Evolutionary conservation across 164 flowering plant genomes (phyloP).

Genomic region (Dillenia turbinata): DNA sequence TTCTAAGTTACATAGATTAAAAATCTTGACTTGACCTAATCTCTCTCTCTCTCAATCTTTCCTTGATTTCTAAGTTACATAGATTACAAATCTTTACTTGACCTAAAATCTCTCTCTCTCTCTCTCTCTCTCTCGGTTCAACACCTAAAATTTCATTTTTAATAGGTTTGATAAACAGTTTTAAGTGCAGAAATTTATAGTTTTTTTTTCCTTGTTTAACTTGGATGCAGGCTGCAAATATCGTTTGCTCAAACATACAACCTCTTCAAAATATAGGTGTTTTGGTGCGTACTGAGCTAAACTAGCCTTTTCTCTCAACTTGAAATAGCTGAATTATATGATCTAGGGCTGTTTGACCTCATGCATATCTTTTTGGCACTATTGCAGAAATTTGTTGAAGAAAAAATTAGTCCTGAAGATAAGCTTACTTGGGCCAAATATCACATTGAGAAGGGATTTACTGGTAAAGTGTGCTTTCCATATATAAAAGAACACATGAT

Average conservation of each 20-base stretch:
- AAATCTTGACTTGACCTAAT: too few species aligned
- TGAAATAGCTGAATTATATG: background rate
- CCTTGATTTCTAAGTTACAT: too few species aligned
- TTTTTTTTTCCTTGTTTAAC: background rate
- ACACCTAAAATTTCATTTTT: too few species aligned
- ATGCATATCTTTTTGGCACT: background rate
- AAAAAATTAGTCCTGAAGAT: constrained; percentile 57
- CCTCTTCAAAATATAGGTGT: constrained; percentile 63
- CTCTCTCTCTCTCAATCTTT: too few species aligned
- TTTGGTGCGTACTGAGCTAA: constrained; percentile 34
- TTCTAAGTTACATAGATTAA: too few species aligned
- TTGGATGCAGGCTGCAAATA: constrained; percentile 62
- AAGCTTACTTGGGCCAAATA: constrained; percentile 44
- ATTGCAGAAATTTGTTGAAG: constrained; percentile 58
- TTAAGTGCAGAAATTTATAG: background rate
- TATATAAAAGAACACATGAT: too few species aligned
- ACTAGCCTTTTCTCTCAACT: background rate
- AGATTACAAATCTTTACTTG: too few species aligned
- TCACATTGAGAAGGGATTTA: constrained; percentile 67
- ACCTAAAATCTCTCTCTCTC: too few species aligned
- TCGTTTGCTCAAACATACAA: constrained; percentile 78
- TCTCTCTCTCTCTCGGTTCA: too few species aligned
- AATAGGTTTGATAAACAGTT: too few species aligned
- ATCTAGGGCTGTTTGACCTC: background rate
- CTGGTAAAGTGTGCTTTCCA: constrained; percentile 32